These are phyloP conservation scores for Irpex lacteus DNA, from an alignment of 1,284 basidiomycete genomes.

Conservation along the genomic window DNA sequence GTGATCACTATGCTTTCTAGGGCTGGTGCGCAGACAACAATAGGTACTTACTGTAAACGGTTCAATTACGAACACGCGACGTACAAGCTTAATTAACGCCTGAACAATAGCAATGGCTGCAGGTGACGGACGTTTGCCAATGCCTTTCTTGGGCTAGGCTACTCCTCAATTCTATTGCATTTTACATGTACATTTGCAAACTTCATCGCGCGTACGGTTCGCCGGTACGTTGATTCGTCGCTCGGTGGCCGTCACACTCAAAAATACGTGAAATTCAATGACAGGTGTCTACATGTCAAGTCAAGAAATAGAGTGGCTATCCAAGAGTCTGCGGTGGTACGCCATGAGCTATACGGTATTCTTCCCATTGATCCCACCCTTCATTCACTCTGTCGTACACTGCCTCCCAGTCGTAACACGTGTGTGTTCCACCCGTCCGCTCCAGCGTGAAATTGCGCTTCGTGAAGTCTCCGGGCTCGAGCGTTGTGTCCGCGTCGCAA, in stretches of 20 bases:
- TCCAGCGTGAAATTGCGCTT: constrained; percentile 36
- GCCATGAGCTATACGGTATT: constrained; percentile 4
- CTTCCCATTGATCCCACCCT: constrained; percentile 8
- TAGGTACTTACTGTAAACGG: not conserved
- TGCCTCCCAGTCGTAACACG: constrained; percentile 46
- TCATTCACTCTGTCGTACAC: constrained; percentile 24
- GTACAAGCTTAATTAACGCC: not conserved
- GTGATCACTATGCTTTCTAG: not conserved
- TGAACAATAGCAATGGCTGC: not conserved
- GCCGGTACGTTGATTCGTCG: not conserved
- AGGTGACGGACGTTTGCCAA: not conserved
- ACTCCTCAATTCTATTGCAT: no score
- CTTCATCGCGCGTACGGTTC: no score
- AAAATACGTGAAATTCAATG: not conserved
- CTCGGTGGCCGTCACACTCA: not conserved
- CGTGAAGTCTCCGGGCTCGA: constrained; percentile 44
- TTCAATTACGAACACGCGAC: not conserved
- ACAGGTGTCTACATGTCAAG: not conserved
- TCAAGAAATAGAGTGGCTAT: not conserved
- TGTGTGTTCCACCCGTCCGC: constrained; percentile 37
- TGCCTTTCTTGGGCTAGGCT: not conserved
- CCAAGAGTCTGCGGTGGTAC: constrained; percentile 3
- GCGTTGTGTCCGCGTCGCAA: constrained; percentile 40
- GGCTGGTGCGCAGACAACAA: not conserved
- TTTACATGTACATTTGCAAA: no score